phyloP scores from a whole-genome alignment of 306 rosid genomes.

The Dicorynia guianensis region DNA sequence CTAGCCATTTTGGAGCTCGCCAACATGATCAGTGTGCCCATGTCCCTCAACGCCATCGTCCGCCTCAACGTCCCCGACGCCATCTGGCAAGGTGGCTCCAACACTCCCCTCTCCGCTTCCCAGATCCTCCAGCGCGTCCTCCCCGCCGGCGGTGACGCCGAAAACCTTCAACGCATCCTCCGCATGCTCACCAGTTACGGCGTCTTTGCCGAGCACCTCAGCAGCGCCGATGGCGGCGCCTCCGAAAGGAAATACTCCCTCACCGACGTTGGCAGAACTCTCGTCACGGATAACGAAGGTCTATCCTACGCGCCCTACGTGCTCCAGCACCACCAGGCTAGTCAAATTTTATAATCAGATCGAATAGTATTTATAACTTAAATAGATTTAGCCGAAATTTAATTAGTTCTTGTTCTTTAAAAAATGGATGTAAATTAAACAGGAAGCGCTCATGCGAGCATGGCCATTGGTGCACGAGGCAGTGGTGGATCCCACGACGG shows the following conservation, averaged over 20 bases:
- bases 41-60: conserved; percentile 89
- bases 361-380: background rate
- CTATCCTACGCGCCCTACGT: conserved; percentile 73
- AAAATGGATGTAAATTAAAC: background rate
- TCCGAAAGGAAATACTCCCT: conserved; percentile 68
- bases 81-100: conserved; percentile 80
- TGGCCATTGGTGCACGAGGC: conserved; percentile 94
- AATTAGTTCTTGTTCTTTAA: no score
- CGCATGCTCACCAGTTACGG: conserved; percentile 83
- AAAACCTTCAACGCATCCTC: conserved; percentile 86
- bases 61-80: conserved; percentile 90
- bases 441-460: conserved; percentile 82
- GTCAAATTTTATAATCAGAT: background rate
- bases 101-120: conserved; percentile 70
- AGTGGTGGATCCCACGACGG: conserved; percentile 72
- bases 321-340: conserved; percentile 92
- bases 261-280: conserved; percentile 76
- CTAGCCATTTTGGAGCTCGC: conserved; percentile 74
- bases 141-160: conserved; percentile 70
- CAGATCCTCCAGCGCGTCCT: conserved; percentile 62
- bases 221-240: background rate
- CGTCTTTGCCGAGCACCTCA: conserved; percentile 69
- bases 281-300: conserved; percentile 69
- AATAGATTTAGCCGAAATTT: no score
- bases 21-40: conserved; percentile 96